phyloP scores from a whole-genome alignment of 2,329 filamentous ascomycete species.

The Botrytis hyacinthi region DNA sequence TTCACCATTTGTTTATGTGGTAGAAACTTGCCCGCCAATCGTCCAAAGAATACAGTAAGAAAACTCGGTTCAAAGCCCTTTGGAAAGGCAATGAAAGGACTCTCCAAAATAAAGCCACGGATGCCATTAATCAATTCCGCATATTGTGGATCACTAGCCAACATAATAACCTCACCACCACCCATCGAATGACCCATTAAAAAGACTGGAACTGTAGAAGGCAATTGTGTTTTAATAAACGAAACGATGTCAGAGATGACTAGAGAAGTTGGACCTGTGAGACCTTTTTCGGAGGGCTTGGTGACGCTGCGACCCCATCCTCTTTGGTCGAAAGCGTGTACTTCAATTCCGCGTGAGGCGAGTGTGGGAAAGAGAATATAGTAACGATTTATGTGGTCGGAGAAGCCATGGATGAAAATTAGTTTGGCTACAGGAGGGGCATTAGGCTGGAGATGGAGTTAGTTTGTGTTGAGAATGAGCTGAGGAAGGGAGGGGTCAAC shows the following conservation, averaged over 20 bases:
- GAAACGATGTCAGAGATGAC: constrained; percentile 77
- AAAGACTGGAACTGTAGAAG: constrained; percentile 63
- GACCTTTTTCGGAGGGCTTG: constrained; percentile 61
- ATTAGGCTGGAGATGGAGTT: constrained; percentile 31
- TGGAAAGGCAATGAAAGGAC: constrained; percentile 76
- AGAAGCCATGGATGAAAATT: constrained; percentile 86
- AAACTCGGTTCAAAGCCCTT: constrained; percentile 60
- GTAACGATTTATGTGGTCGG: constrained; percentile 79
- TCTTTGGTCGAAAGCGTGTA: constrained; percentile 78
- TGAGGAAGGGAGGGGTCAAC: constrained; percentile 8
- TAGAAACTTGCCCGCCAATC: constrained; percentile 64
- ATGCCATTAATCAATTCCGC: constrained; percentile 57
- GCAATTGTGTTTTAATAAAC: constrained; percentile 64
- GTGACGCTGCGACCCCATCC: constrained; percentile 80
- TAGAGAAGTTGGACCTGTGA: constrained; percentile 68
- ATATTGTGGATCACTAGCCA: constrained; percentile 52
- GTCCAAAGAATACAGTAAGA: constrained; percentile 63
- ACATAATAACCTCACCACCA: constrained; percentile 69
- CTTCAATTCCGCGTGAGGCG: constrained; percentile 68
- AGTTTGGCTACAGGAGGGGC: constrained; percentile 60
- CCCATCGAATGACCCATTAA: constrained; percentile 92
- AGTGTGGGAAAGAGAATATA: constrained; percentile 70
- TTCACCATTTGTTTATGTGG: constrained; percentile 63
- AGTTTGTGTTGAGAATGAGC: constrained; percentile 5
- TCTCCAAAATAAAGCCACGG: constrained; percentile 71